phyloP scores from a whole-genome alignment of 179 eudicot species.

The Actinidia arguta region DNA sequence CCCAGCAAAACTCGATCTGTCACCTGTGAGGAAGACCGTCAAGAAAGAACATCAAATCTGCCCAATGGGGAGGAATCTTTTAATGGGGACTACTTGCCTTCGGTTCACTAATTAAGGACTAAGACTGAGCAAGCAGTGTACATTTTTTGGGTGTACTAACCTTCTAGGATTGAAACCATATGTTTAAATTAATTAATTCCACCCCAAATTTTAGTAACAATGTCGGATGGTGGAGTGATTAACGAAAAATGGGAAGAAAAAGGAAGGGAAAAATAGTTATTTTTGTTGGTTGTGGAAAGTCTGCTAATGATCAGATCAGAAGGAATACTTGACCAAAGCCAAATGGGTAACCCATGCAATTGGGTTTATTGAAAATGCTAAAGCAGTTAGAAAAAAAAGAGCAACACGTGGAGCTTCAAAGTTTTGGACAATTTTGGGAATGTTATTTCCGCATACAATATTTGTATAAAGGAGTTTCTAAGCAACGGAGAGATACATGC shows the following conservation, averaged over 20 bases:
- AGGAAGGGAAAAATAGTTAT: neutral
- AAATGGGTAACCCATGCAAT: constrained; percentile 17
- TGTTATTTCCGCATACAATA: neutral
- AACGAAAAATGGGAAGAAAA: neutral
- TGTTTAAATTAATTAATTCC: neutral
- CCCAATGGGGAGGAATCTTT: constrained; percentile 50
- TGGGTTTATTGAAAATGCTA: neutral
- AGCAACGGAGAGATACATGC: constrained; percentile 21
- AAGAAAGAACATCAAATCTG: constrained; percentile 41
- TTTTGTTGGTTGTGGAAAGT: constrained; percentile 15
- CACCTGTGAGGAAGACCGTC: constrained; percentile 50
- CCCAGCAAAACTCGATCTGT: constrained; percentile 47
- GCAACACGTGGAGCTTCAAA: constrained; percentile 30
- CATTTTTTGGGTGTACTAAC: constrained; percentile 34
- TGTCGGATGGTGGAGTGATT: constrained; percentile 23
- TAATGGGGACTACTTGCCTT: constrained; percentile 50
- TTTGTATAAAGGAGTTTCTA: constrained; percentile 25
- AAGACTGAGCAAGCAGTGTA: constrained; percentile 46
- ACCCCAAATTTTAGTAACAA: constrained; percentile 31
- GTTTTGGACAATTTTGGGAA: constrained; percentile 32
- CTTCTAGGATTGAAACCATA: constrained; percentile 21
- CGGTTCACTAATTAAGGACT: constrained; percentile 56
- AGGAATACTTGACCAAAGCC: constrained; percentile 21
- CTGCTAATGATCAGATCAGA: constrained; percentile 11
- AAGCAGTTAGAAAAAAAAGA: constrained; percentile 20